Percentiles rank a stretch among this genome's conserved stretches.
phyloP scores from a whole-genome alignment of 768 basidiomycete genomes.

The Psilocybe tampanensis region DNA sequence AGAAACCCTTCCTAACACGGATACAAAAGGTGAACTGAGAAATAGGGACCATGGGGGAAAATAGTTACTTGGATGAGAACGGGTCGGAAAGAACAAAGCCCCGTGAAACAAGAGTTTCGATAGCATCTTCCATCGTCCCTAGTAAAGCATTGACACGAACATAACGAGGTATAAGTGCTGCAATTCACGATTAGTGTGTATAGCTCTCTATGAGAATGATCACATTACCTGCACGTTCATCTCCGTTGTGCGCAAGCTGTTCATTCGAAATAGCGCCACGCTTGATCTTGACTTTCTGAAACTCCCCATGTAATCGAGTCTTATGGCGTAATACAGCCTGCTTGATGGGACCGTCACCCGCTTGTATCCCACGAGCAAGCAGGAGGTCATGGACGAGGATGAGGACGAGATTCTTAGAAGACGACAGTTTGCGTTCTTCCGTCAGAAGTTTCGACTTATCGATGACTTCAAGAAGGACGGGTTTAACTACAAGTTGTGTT shows the following conservation, averaged over 20 bases:
- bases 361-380: conserved; percentile 83
- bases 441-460: conserved; percentile 65
- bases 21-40: neutral
- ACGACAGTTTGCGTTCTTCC: conserved; percentile 79
- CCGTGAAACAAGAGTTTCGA: conserved; percentile 52
- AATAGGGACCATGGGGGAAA: conserved; percentile 2
- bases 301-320: conserved; percentile 84
- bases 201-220: conserved; percentile 8
- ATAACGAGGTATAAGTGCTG: conserved; percentile 81
- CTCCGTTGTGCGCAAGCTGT: conserved; percentile 64
- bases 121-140: conserved; percentile 68
- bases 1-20: conserved; percentile 57
- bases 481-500: conserved; percentile 61
- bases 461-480: conserved; percentile 73
- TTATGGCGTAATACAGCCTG: conserved; percentile 88
- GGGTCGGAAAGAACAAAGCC: conserved; percentile 60
- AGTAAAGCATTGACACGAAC: conserved; percentile 77
- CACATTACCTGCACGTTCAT: conserved; percentile 61
- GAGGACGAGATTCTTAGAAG: conserved; percentile 74
- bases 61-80: conserved; percentile 52
- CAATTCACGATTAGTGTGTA: conserved; percentile 8
- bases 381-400: conserved; percentile 92
- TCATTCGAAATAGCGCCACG: conserved; percentile 64
- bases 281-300: conserved; percentile 82
- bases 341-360: conserved; percentile 88